phyloP scores from a whole-genome alignment of 345 rosid genomes.

The Lumnitzera racemosa region DNA sequence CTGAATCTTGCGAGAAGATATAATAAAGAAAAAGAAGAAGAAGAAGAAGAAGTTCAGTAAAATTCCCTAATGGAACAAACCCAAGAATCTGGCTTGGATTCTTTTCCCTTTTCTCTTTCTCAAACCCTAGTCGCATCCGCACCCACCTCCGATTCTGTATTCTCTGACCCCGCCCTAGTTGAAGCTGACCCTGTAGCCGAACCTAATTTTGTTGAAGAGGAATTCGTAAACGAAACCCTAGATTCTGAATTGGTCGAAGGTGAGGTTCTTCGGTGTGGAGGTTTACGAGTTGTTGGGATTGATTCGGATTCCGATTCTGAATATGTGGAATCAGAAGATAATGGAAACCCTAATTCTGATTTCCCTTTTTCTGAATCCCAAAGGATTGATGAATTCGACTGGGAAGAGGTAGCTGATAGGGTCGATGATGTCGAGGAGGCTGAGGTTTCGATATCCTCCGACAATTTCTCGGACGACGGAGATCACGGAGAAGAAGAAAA shows the following conservation, averaged over 20 bases:
- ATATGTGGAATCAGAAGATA: conserved; percentile 14
- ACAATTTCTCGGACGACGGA: conserved; percentile 11
- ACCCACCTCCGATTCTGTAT: neutral
- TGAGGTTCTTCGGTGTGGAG: conserved; percentile 14
- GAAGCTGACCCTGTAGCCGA: neutral
- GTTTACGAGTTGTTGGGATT: conserved; percentile 36
- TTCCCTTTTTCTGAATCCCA: conserved; percentile 16
- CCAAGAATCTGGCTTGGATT: too few relatives aligned
- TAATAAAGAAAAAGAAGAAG: too few relatives aligned
- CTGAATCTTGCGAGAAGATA: too few relatives aligned
- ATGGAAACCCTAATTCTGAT: too few relatives aligned
- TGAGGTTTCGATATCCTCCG: conserved; percentile 24
- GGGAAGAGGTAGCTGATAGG: conserved; percentile 29
- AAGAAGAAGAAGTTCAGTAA: too few relatives aligned
- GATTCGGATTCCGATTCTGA: conserved; percentile 48
- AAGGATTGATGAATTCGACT: conserved; percentile 23
- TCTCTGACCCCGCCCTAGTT: neutral
- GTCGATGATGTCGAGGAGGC: conserved; percentile 13
- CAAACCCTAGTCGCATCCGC: too few relatives aligned
- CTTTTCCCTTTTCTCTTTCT: too few relatives aligned
- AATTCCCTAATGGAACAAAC: too few relatives aligned
- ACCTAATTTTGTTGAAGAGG: neutral
- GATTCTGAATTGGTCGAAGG: neutral
- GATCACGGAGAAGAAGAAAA: conserved; percentile 8
- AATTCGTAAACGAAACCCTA: neutral